These are phyloP conservation scores for Hippophae gyantsensis DNA, from an alignment of 306 rosid genomes.

Conservation along the genomic window DNA sequence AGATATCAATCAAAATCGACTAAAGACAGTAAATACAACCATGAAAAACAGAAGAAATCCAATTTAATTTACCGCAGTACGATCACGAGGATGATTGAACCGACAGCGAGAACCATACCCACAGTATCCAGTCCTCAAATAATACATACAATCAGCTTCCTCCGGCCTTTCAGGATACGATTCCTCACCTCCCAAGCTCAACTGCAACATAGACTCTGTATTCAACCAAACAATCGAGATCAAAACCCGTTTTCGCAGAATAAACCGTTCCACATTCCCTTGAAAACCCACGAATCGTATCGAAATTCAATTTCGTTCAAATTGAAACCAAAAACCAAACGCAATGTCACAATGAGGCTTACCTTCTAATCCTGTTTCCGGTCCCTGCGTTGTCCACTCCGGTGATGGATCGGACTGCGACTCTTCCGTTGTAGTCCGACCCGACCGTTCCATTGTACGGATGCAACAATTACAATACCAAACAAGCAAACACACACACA, in stretches of 20 bases:
- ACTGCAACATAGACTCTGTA: slow-evolving; percentile 69
- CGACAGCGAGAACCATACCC: slow-evolving; percentile 94
- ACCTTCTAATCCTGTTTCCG: slow-evolving; percentile 58
- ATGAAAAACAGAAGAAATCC: slow-evolving; percentile 4
- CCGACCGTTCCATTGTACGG: slow-evolving; percentile 93
- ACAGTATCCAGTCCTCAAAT: slow-evolving; percentile 74
- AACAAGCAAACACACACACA: background rate
- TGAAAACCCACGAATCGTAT: slow-evolving; percentile 31
- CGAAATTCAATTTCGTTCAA: background rate
- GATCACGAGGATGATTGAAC: slow-evolving; percentile 94
- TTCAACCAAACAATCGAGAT: slow-evolving; percentile 26
- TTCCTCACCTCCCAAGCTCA: slow-evolving; percentile 56
- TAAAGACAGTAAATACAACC: slow-evolving; percentile 13
- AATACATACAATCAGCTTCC: slow-evolving; percentile 83
- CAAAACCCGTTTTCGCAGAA: slow-evolving; percentile 29
- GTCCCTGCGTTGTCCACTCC: slow-evolving; percentile 55
- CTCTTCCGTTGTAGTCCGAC: slow-evolving; percentile 46
- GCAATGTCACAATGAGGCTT: slow-evolving; percentile 18
- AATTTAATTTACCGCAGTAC: slow-evolving; percentile 48
- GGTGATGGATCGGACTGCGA: slow-evolving; percentile 84
- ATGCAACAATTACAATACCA: slow-evolving; percentile 9
- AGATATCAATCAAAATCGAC: slow-evolving; percentile 15
- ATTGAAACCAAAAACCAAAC: slow-evolving; percentile 30
- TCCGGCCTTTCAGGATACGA: slow-evolving; percentile 83
- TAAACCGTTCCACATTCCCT: slow-evolving; percentile 27